Evolutionary conservation across 2,329 filamentous ascomycete genomes (phyloP), one percentile per base, ranked within the genome.

Genomic region (Colletotrichum chlorophyti): DNA sequence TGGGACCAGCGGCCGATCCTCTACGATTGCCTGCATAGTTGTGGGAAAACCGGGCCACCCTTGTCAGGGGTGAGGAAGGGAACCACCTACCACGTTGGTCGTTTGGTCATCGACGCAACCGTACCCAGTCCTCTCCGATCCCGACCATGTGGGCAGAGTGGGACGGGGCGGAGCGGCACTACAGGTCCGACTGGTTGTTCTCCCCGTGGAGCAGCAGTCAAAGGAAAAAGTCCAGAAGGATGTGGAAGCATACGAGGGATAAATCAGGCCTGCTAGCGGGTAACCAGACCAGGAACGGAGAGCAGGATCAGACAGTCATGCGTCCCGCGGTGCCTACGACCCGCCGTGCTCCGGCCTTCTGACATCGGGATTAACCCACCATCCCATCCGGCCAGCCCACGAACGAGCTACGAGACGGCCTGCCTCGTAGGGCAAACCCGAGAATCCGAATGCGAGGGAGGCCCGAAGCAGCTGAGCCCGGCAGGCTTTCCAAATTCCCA

Each of bases 111-210:
- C 41, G 37, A 29, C 27, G 31, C 17, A 21, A 23, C 47, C 15
- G 43, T 42, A 32, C 42, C 42, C 31, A 48, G 27, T 42, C 38
- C 35, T 59, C 23, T 59, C 50, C 55, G 50, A 49, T 59, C 50
- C 55, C 55, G 55, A 59, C 55, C 12, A 59, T 45, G 55, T 54
- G 55, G 55, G 43, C 37, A 59, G 55, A 49, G 42, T 59, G 55
- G 55, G 37, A 49, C 43, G 51, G 50, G 37, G 37, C 43, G 17
- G 37, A 52, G 32, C n/a, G 19, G 38, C 32, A 17, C 38, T 49
- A 43, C 50, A 59, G 55, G n/a, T 21, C 55, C 55, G 55, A 59
- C 55, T 55, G 50, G 55, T 24, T 49, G 43, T 23, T 59, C 26
- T n/a, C 47, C 10, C n/a, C 12, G 43, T 40, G 50, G 42, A 43